Evolutionary conservation across 805 yeast genomes (phyloP).

Genomic region (Tetrapisispora taiwanensis): DNA sequence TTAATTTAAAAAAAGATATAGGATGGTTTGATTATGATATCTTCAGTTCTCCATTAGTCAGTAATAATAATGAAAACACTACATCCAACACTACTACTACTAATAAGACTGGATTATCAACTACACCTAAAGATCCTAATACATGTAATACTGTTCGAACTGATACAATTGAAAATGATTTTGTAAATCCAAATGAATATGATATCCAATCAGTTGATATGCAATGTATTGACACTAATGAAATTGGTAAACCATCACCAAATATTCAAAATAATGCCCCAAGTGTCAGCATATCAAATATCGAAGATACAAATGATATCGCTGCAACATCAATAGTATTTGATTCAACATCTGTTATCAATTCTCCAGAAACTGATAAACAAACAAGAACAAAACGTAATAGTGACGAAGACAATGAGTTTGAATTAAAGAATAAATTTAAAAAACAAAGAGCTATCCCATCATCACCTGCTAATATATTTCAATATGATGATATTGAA

Average conservation of each 20-base stretch:
- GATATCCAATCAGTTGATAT: not conserved
- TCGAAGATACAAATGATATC: constrained; percentile 10
- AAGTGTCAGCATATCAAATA: constrained; percentile 1
- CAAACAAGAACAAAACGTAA: not conserved
- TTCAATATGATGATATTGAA: constrained; percentile 11
- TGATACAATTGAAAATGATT: constrained; percentile 9
- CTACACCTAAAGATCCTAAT: constrained; percentile 14
- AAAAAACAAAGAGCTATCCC: constrained; percentile 25
- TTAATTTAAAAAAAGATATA: constrained; percentile 2
- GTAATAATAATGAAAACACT: not conserved
- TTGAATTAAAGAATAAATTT: constrained; percentile 4
- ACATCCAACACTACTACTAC: not conserved
- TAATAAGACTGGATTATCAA: constrained; percentile 4
- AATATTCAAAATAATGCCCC: constrained; percentile 5
- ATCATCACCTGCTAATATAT: constrained; percentile 27
- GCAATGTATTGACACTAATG: not conserved
- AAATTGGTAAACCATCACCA: constrained; percentile 25
- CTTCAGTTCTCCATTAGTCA: constrained; percentile 7
- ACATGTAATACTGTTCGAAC: constrained; percentile 13
- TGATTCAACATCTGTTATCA: constrained; percentile 13
- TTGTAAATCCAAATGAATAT: not conserved
- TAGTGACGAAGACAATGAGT: not conserved
- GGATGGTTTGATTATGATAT: constrained; percentile 20
- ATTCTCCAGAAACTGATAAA: constrained; percentile 6
- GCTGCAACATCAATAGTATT: constrained; percentile 13